Evolutionary conservation across 2,329 filamentous ascomycete genomes (phyloP).

Genomic region (Trichophyton mentagrophytes): DNA sequence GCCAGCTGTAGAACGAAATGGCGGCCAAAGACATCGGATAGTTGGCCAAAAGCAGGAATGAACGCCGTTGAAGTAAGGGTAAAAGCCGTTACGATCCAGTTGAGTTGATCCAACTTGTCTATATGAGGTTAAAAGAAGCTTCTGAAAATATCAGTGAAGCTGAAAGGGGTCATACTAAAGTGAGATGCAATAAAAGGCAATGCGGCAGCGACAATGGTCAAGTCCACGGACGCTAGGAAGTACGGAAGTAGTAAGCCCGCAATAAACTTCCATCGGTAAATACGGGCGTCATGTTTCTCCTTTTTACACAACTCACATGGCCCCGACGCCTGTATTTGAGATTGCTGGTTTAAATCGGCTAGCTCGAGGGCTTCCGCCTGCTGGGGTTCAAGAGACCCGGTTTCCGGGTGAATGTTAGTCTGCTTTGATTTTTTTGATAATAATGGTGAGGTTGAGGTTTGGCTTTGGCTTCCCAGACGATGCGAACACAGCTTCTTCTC

Average conservation of each 20-base stretch:
- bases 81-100: constrained; percentile 59
- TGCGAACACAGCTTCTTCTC: constrained; percentile 11
- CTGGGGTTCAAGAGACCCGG: background rate
- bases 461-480: constrained; percentile 5
- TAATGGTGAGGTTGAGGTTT: background rate
- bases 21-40: constrained; percentile 53
- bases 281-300: constrained; percentile 24
- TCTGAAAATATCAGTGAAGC: background rate
- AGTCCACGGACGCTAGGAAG: constrained; percentile 49
- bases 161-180: constrained; percentile 37
- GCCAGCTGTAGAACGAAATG: constrained; percentile 46
- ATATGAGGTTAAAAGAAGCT: background rate
- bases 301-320: constrained; percentile 19
- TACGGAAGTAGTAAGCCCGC: constrained; percentile 48
- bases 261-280: constrained; percentile 48
- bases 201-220: constrained; percentile 51
- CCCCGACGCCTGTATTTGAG: background rate
- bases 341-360: background rate
- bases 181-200: constrained; percentile 51
- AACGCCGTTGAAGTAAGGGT: constrained; percentile 55
- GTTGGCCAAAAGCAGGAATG: constrained; percentile 53
- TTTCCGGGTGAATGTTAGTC: background rate
- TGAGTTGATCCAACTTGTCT: constrained; percentile 46
- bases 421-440: background rate
- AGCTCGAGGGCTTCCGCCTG: background rate